Percentiles rank a stretch among this genome's conserved stretches.
phyloP scores from a whole-genome alignment of 805 yeast species.

The Soucietia sequanensis region DNA sequence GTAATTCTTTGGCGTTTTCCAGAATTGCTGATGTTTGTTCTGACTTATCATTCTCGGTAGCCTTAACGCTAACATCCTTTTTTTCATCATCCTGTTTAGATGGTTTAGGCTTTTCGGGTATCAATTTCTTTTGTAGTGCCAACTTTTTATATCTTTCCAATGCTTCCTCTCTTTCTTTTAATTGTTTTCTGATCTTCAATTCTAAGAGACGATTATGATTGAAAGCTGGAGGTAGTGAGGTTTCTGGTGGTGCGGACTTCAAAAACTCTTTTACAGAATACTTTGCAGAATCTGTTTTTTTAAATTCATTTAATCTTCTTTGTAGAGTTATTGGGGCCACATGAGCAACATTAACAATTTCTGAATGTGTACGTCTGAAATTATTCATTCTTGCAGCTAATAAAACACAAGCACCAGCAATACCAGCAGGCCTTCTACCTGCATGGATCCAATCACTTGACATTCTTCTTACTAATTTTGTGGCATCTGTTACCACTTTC shows the following conservation, averaged over 20 bases:
- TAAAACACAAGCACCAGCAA: constrained; percentile 94
- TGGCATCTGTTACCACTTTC: constrained; percentile 85
- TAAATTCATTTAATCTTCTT: constrained; percentile 84
- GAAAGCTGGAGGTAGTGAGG: constrained; percentile 83
- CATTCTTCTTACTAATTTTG: constrained; percentile 85
- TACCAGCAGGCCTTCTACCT: constrained; percentile 97
- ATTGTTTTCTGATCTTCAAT: constrained; percentile 32
- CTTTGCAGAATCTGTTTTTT: constrained; percentile 68
- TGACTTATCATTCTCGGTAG: too few species aligned
- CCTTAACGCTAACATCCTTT: background rate
- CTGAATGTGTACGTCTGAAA: constrained; percentile 85
- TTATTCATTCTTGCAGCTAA: constrained; percentile 97
- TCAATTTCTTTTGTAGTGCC: constrained; percentile 9
- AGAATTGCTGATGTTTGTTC: too few species aligned
- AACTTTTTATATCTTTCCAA: constrained; percentile 23
- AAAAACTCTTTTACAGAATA: constrained; percentile 77
- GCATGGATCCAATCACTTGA: constrained; percentile 92
- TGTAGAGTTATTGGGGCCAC: constrained; percentile 94
- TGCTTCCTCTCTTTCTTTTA: constrained; percentile 18
- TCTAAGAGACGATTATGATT: constrained; percentile 57
- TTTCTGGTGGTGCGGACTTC: constrained; percentile 37
- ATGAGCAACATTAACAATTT: constrained; percentile 92
- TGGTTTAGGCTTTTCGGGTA: constrained; percentile 1
- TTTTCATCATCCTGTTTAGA: background rate
- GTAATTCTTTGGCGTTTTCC: too few species aligned